These are phyloP conservation scores for Leptographium procerum DNA, from an alignment of 2,329 filamentous ascomycete genomes.

Conservation along the genomic window DNA sequence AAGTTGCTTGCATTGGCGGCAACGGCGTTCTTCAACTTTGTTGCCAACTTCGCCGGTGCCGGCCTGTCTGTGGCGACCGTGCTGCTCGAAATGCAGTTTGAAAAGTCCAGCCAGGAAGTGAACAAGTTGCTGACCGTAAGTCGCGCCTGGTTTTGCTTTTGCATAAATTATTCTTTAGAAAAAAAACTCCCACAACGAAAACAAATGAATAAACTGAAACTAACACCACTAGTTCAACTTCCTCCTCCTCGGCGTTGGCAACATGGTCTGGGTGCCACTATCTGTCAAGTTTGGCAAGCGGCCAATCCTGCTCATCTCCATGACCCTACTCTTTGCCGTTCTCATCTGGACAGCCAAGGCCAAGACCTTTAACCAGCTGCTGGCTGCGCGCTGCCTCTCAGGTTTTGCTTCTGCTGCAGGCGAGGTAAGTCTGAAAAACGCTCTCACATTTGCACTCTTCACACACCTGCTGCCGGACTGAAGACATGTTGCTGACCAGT, in stretches of 20 bases:
- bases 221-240: constrained; percentile 11
- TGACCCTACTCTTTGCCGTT: constrained; percentile 19
- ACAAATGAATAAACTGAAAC: no score
- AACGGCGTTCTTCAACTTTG: constrained; percentile 7
- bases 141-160: neutral
- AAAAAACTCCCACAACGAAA: neutral
- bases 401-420: constrained; percentile 15
- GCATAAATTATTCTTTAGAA: no score
- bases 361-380: constrained; percentile 19
- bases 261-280: constrained; percentile 24
- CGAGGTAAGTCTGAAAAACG: constrained; percentile 1
- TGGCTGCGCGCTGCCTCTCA: constrained; percentile 21
- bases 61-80: constrained; percentile 6
- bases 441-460: neutral
- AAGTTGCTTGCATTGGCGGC: constrained; percentile 4
- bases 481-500: neutral
- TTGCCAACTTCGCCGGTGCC: constrained; percentile 7
- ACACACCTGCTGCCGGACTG: no score
- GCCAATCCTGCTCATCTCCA: constrained; percentile 19
- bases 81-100: constrained; percentile 1
- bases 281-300: constrained; percentile 24
- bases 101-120: neutral
- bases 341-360: constrained; percentile 22
- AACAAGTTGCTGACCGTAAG: neutral
- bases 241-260: constrained; percentile 15